phyloP scores from a whole-genome alignment of 176 grass and related monocot species.

The Leersia perrieri region DNA sequence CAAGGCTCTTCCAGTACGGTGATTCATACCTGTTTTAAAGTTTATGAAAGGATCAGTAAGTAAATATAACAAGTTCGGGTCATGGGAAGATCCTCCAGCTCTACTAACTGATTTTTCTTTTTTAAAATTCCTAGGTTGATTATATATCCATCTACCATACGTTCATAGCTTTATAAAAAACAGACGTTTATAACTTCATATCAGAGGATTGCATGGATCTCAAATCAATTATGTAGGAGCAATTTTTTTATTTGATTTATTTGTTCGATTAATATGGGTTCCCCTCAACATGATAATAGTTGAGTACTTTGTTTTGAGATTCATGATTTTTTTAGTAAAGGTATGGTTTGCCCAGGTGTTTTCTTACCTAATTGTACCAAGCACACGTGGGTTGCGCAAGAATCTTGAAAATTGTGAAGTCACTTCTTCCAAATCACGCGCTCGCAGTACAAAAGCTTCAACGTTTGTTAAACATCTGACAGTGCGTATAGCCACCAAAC shows the following conservation, averaged over 20 bases:
- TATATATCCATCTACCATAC: too few relatives aligned
- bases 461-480: conserved; percentile 80
- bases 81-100: too few relatives aligned
- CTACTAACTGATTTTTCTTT: too few relatives aligned
- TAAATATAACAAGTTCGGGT: too few relatives aligned
- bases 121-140: too few relatives aligned
- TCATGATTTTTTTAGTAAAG: not conserved
- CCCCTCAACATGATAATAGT: too few relatives aligned
- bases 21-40: conserved; percentile 59
- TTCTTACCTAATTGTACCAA: conserved; percentile 50
- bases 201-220: too few relatives aligned
- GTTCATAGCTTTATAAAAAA: too few relatives aligned
- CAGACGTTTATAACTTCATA: not conserved
- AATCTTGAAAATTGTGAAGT: conserved; percentile 59
- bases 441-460: conserved; percentile 76
- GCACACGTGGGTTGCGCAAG: conserved; percentile 71
- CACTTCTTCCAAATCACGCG: conserved; percentile 74
- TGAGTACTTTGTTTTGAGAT: too few relatives aligned
- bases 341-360: not conserved
- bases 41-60: conserved; percentile 13
- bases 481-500: conserved; percentile 59
- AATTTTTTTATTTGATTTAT: too few relatives aligned
- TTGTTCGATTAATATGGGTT: too few relatives aligned
- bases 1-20: conserved; percentile 67
- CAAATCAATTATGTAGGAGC: not conserved